A percentile compares a stretch with the other conserved stretches of the same genome.
These are phyloP conservation scores for Apocynum venetum DNA, from an alignment of 257 asterid genomes.

Conservation along the genomic window DNA sequence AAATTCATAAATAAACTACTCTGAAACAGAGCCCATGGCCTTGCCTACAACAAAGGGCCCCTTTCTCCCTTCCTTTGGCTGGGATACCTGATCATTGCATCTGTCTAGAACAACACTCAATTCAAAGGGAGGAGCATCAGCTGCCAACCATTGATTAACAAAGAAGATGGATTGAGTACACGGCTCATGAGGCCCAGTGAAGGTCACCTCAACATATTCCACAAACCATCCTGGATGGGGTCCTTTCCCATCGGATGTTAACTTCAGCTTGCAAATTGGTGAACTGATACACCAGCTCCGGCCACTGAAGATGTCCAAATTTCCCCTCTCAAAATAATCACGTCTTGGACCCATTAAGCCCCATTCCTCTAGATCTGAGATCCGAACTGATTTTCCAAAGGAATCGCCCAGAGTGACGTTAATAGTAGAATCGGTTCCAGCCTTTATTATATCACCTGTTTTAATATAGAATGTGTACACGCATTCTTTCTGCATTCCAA, in stretches of 20 bases:
- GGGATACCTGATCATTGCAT: conserved; percentile 18
- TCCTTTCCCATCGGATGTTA: conserved; percentile 43
- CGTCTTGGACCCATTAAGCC: conserved; percentile 51
- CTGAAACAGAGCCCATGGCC: conserved; percentile 15
- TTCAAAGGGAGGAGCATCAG: conserved; percentile 39
- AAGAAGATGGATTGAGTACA: conserved; percentile 46
- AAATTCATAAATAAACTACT: background rate
- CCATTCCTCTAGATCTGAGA: conserved; percentile 47
- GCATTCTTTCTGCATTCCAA: conserved; percentile 38
- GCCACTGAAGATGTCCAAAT: conserved; percentile 48
- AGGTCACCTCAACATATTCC: conserved; percentile 28
- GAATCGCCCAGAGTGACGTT: conserved; percentile 41
- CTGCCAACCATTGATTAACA: conserved; percentile 53
- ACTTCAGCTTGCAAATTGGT: conserved; percentile 52
- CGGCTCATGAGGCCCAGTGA: conserved; percentile 41
- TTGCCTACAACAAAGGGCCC: conserved; percentile 32
- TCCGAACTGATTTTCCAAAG: conserved; percentile 30
- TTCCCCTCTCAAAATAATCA: conserved; percentile 55
- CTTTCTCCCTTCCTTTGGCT: background rate
- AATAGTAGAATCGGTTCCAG: conserved; percentile 52
- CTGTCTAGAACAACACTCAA: conserved; percentile 37
- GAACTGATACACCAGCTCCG: conserved; percentile 40
- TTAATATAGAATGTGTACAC: conserved; percentile 45
- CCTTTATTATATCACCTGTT: conserved; percentile 46
- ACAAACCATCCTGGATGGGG: conserved; percentile 38